Percentiles rank a stretch among this genome's conserved stretches.
Evolutionary conservation across 1,284 basidiomycete species (phyloP).

Genomic region (Xerocomus minutiporus): DNA sequence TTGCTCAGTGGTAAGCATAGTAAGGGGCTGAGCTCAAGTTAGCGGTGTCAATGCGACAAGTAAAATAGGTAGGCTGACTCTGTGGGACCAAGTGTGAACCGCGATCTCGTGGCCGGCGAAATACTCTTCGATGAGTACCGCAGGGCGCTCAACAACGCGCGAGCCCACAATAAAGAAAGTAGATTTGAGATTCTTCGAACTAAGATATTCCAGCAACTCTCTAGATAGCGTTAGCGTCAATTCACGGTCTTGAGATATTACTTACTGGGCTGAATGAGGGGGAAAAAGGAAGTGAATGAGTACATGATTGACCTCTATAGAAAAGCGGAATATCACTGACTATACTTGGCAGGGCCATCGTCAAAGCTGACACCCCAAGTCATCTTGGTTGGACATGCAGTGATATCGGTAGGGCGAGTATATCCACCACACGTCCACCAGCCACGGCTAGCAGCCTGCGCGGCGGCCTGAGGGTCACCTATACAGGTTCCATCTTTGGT

Average conservation of each 20-base stretch:
- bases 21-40: constrained; percentile 53
- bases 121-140: constrained; percentile 79
- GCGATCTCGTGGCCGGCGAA: constrained; percentile 79
- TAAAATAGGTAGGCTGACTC: constrained; percentile 33
- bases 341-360: constrained; percentile 81
- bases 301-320: not conserved
- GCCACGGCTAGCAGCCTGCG: constrained; percentile 56
- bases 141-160: constrained; percentile 77
- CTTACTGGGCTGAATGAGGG: constrained; percentile 41
- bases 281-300: constrained; percentile 1
- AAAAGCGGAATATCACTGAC: constrained; percentile 38
- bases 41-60: not conserved
- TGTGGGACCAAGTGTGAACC: constrained; percentile 78
- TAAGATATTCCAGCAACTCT: constrained; percentile 66
- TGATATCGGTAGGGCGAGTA: constrained; percentile 63
- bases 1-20: constrained; percentile 79
- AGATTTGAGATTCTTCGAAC: constrained; percentile 60
- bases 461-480: constrained; percentile 53
- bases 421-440: constrained; percentile 91
- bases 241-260: constrained; percentile 17
- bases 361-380: constrained; percentile 85
- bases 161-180: constrained; percentile 95
- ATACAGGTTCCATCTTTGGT: constrained; percentile 65
- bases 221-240: constrained; percentile 31
- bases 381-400: constrained; percentile 71